Base-by-base conservation (phyloP, 768 basidiomycete genomes). In the Boletellus sp. region DNA sequence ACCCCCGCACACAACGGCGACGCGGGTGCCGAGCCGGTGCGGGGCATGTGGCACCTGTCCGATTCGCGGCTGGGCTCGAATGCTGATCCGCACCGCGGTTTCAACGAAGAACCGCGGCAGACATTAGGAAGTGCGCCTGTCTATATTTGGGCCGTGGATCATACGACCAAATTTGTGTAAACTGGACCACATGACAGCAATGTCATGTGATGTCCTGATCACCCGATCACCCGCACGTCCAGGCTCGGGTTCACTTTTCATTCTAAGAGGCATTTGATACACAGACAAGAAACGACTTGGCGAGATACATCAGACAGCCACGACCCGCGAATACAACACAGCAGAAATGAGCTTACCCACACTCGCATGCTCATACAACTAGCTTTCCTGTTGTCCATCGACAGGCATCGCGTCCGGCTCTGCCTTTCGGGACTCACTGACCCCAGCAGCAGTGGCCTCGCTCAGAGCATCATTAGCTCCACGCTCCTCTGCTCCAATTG, bases 401-500 rank as follows among this genome's bases (percentile, higher is more conserved):
- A 44, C 34, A 26, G 33, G 40, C 0, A 12, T 35, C 17, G 39
- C 46, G 6, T 50, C 44, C 1, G 34, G 11, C 6, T 43, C 47
- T n/a, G 35, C 56, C 12, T 45, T 43, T 19, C 45, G 53, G 28
- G 40, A 41, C 32, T n/a, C n/a, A n/a, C 59, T 53, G 10, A 23
- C 34, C 23, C 31, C 44, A 36, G 37, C 31, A 10, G 37, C 4
- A 40, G 43, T 40, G 3, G 33, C 33, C 31, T 48, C 62, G n/a
- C 45, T 44, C 43, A 23, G 33, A 3, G 16, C 20, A 24, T 51
- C 52, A 12, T 48, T 54, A 36, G 38, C 12, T 24, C 26, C 23
- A 7, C 35, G 39, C 22, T 41, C 55, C 6, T 68, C 58, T 11
- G 42, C 23, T 37, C 56, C 64, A 24, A 32, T 19, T 3, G 43